These are phyloP conservation scores for Calvatia gigantea DNA, from an alignment of 768 basidiomycete genomes.

Conservation along the genomic window DNA sequence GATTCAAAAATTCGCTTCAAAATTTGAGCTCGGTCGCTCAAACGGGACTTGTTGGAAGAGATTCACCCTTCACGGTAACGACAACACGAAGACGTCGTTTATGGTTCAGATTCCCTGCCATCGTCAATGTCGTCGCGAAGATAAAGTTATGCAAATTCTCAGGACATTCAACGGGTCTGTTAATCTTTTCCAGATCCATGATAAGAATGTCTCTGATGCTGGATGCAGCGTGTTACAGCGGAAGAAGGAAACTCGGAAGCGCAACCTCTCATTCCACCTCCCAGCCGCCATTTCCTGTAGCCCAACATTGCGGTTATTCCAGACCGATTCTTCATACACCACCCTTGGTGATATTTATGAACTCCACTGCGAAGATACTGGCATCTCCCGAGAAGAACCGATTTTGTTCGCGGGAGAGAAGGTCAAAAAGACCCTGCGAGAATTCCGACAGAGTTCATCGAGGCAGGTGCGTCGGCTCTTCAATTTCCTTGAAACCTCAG, in stretches of 20 bases:
- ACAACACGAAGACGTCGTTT: constrained; percentile 87
- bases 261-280: constrained; percentile 88
- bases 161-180: constrained; percentile 90
- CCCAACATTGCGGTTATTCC: constrained; percentile 78
- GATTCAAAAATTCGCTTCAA: constrained; percentile 87
- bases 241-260: constrained; percentile 90
- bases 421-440: constrained; percentile 63
- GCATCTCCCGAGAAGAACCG: constrained; percentile 84
- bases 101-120: constrained; percentile 86
- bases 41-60: constrained; percentile 87
- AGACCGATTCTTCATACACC: constrained; percentile 89
- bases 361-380: constrained; percentile 70
- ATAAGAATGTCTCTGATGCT: not conserved
- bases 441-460: constrained; percentile 47
- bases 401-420: constrained; percentile 85
- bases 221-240: constrained; percentile 66
- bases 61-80: constrained; percentile 85
- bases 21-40: constrained; percentile 86
- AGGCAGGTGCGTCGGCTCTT: constrained; percentile 33
- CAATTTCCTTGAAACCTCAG: not conserved
- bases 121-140: constrained; percentile 86
- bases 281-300: constrained; percentile 85
- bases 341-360: constrained; percentile 94
- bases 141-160: constrained; percentile 87
- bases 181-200: not conserved